phyloP scores from a whole-genome alignment of 176 grass and related monocot species.

The Echinochloa phyllopogon region DNA sequence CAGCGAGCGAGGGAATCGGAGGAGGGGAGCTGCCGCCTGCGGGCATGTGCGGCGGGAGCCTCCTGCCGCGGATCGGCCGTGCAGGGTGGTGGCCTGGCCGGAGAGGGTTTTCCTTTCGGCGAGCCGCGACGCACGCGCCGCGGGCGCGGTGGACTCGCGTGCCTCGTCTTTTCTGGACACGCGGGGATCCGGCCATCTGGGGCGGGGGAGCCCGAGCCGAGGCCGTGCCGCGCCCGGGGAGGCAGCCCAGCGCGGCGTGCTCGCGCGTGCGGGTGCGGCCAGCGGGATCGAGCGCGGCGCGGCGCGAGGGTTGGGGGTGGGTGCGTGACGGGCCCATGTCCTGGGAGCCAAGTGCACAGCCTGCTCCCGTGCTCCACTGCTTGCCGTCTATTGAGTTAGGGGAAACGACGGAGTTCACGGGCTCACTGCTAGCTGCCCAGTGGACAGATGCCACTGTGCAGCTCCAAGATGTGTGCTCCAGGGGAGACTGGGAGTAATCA shows the following conservation, averaged over 20 bases:
- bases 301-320: neutral
- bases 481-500: no score
- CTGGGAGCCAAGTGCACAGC: neutral
- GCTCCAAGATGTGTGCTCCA: no score
- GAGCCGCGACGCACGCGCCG: neutral
- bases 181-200: neutral
- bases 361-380: neutral
- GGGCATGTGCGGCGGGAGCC: constrained; percentile 8
- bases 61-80: neutral
- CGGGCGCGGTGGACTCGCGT: constrained; percentile 1
- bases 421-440: no score
- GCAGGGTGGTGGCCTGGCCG: neutral
- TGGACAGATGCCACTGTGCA: no score
- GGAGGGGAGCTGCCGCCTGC: no score
- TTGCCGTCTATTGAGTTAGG: no score
- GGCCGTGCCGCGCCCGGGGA: constrained; percentile 20
- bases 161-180: constrained; percentile 38
- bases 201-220: neutral
- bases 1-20: neutral
- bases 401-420: no score
- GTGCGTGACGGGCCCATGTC: neutral
- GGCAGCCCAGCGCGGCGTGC: constrained; percentile 32
- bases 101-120: neutral
- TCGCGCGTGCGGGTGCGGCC: neutral
- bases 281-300: neutral